phyloP scores from a whole-genome alignment of 2,329 filamentous ascomycete species.

The Triangularia setosa region DNA sequence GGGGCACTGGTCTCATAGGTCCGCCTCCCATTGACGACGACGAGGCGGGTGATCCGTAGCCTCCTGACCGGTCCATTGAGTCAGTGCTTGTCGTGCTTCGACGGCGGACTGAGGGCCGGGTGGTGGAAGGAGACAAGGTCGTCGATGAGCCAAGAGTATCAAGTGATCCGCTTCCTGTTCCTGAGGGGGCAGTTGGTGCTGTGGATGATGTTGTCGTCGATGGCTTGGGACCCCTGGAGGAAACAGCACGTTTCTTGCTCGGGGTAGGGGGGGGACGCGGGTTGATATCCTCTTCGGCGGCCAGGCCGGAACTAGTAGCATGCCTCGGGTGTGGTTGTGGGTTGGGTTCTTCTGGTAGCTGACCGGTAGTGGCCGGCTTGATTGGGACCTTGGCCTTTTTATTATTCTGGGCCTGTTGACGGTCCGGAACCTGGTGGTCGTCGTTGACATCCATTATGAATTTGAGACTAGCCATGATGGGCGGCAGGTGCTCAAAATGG shows the following conservation, averaged over 20 bases:
- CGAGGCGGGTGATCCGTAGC: slow-evolving; percentile 31
- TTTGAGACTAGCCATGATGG: slow-evolving; percentile 51
- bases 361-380: slow-evolving; percentile 32
- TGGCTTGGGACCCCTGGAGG: slow-evolving; percentile 30
- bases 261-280: slow-evolving; percentile 18
- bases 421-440: slow-evolving; percentile 43
- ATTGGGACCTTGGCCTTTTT: slow-evolving; percentile 43
- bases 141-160: slow-evolving; percentile 23
- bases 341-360: slow-evolving; percentile 24
- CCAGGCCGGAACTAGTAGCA: slow-evolving; percentile 36
- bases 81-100: slow-evolving; percentile 46
- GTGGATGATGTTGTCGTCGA: slow-evolving; percentile 21
- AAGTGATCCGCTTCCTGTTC: slow-evolving; percentile 6
- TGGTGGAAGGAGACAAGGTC: slow-evolving; percentile 28
- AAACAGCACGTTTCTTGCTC: slow-evolving; percentile 34
- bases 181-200: background rate
- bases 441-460: slow-evolving; percentile 55
- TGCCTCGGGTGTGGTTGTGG: slow-evolving; percentile 36
- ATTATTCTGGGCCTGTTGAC: slow-evolving; percentile 33
- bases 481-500: slow-evolving; percentile 37
- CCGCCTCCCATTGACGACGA: slow-evolving; percentile 34
- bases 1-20: slow-evolving; percentile 41
- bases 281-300: slow-evolving; percentile 26
- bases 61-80: slow-evolving; percentile 44
- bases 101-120: slow-evolving; percentile 34